These are phyloP conservation scores for Plasmodium chabaudi DNA, from an alignment of 169 alveolate species.

Conservation along the genomic window DNA sequence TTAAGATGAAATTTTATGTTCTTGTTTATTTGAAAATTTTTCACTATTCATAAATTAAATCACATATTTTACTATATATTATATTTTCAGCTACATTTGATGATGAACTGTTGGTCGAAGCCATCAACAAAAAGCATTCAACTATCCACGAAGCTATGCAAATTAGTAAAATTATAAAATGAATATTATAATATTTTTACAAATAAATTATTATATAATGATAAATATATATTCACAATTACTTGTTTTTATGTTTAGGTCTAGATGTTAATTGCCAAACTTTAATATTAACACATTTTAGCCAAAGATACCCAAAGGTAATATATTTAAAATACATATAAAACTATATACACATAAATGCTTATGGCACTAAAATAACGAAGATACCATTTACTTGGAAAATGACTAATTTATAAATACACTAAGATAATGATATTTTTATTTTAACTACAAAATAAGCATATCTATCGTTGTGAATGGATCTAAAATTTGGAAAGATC, in stretches of 20 bases:
- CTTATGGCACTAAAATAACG: too few relatives aligned
- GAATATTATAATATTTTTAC: background rate
- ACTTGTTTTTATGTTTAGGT: conserved; percentile 16
- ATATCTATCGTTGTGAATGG: too few relatives aligned
- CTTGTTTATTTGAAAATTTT: too few relatives aligned
- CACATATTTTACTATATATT: background rate
- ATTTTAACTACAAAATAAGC: too few relatives aligned
- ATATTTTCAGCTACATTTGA: conserved; percentile 88
- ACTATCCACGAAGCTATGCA: conserved; percentile 85
- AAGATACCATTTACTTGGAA: background rate
- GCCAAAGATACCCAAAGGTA: conserved; percentile 92
- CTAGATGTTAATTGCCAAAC: conserved; percentile 78
- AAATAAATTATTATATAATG: background rate
- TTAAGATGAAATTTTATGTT: too few relatives aligned
- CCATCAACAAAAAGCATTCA: conserved; percentile 84
- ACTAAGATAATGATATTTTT: too few relatives aligned
- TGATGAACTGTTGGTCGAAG: conserved; percentile 82
- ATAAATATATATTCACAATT: conserved; percentile 6
- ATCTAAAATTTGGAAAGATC: too few relatives aligned
- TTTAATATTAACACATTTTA: conserved; percentile 92
- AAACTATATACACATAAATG: background rate
- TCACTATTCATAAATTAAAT: too few relatives aligned
- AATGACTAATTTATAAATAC: too few relatives aligned
- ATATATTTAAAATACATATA: conserved; percentile 8
- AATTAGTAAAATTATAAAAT: conserved; percentile 74